Base-by-base conservation (phyloP, 2,329 filamentous ascomycete species). In the Eurotiales sp. region DNA sequence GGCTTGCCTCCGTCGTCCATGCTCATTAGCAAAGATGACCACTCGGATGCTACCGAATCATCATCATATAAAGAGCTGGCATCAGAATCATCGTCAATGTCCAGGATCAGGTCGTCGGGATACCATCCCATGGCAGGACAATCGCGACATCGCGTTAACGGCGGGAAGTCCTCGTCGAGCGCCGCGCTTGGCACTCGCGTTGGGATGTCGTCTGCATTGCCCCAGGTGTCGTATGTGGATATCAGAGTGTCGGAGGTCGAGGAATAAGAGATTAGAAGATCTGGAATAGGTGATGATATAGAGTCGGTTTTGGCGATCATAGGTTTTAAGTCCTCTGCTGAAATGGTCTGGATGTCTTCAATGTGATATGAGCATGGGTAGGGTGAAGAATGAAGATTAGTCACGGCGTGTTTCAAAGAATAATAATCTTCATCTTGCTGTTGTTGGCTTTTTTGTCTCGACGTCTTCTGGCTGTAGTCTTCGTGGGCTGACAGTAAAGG, bases 201-300 rank as follows among this genome's bases (percentile, higher is more conserved):
- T 4, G 51, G 46, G 3, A 49, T 49, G 8, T 49, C 46, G n/a
- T 53, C 51, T 14, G 39, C 51, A 12, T 53, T 25, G 15, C 40
- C 46, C 51, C 51, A 53, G 4, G 19, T 17, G 41, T 40, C 21
- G 40, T 41, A 14, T 44, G 37, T 8, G 39, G 21, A 30, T 11
- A 17, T 37, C 17, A 7, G 17, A 37, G 21, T 37, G 21, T 37
- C 34, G 8, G 39, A 25, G 4, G 51, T 40, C 11, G 41, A 39
- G 36, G 51, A 40, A 15, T 49, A 19, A 21, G 51, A 53, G n/a
- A 49, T 14, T 22, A 43, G 29, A 5, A 49, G 11, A 17, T 45
- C 40, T 6, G 45, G 39, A 23, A 36, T 22, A 3, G 25, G 2
- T 2, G 17, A 6, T 15, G 14, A 27, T 15, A 7, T 8, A n/a